Conservation (phyloP, 257 asterid species). For the Fraxinus quadrangulata region DNA sequence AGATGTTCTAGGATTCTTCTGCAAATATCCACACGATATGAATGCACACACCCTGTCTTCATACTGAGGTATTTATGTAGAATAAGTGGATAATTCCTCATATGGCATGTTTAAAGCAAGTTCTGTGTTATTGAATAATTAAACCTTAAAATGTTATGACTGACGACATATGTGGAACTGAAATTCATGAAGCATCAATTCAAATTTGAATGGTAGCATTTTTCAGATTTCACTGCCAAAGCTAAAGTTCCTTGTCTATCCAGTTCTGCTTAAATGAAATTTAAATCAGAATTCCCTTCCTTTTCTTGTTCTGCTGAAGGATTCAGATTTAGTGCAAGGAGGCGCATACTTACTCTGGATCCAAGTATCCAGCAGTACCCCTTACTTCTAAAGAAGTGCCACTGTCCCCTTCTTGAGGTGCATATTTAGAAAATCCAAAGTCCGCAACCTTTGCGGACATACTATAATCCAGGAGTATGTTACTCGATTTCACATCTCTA, state of each 20-base stretch:
- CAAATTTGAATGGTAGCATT: constrained; percentile 5
- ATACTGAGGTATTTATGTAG: not conserved
- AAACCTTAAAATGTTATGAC: not conserved
- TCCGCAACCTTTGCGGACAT: constrained; percentile 96
- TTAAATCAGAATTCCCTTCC: not conserved
- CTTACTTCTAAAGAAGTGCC: constrained; percentile 75
- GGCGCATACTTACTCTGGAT: constrained; percentile 66
- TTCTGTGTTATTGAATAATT: not conserved
- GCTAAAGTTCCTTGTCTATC: not conserved
- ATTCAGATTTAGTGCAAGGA: constrained; percentile 13
- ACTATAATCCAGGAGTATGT: constrained; percentile 85
- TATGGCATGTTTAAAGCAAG: not conserved
- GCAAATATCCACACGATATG: not conserved
- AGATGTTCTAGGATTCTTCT: not conserved
- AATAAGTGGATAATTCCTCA: not conserved
- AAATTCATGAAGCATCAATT: not conserved
- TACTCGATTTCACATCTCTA: constrained; percentile 91
- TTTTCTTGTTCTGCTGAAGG: not conserved
- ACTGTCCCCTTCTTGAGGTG: constrained; percentile 93
- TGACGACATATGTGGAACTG: not conserved
- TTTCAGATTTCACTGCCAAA: not conserved
- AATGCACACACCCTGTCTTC: not conserved
- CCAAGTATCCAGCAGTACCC: constrained; percentile 90
- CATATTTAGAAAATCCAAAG: constrained; percentile 85
- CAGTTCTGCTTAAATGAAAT: not conserved